phyloP scores from a whole-genome alignment of 805 yeast genomes.

The Metschnikowia orientalis region DNA sequence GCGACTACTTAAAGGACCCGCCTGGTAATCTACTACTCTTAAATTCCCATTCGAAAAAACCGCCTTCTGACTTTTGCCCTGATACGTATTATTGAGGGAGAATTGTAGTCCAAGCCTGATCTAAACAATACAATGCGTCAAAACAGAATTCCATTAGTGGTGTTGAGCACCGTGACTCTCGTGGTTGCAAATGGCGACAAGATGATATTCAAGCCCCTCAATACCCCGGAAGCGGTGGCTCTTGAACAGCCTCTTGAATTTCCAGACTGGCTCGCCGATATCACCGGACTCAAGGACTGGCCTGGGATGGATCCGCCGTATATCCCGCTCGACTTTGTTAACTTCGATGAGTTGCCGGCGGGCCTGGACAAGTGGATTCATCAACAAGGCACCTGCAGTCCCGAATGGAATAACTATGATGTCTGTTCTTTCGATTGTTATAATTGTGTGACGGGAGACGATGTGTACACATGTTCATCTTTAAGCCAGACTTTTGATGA shows the following conservation, averaged over 20 bases:
- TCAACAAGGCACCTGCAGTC: slow-evolving; percentile 56
- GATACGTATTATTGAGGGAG: too few relatives aligned
- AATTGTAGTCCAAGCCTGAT: too few relatives aligned
- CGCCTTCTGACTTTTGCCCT: too few relatives aligned
- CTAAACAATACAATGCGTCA: too few relatives aligned
- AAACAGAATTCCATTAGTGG: too few relatives aligned
- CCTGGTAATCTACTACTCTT: too few relatives aligned
- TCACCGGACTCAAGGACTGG: slow-evolving; percentile 76
- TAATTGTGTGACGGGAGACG: slow-evolving; percentile 72
- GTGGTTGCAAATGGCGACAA: too few relatives aligned
- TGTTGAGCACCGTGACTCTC: too few relatives aligned
- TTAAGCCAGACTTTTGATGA: slow-evolving; percentile 92
- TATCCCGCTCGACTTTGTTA: slow-evolving; percentile 70
- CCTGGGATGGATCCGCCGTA: slow-evolving; percentile 88
- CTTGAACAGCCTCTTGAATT: slow-evolving; percentile 40
- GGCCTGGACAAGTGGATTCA: slow-evolving; percentile 37
- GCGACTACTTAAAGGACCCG: too few relatives aligned
- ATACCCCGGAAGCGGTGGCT: slow-evolving; percentile 11
- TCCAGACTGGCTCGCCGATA: slow-evolving; percentile 73
- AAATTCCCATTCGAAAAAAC: too few relatives aligned
- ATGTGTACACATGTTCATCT: slow-evolving; percentile 66
- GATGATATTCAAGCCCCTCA: slow-evolving; percentile 5
- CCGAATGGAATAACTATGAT: slow-evolving; percentile 37
- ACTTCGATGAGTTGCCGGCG: slow-evolving; percentile 48
- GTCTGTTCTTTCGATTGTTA: slow-evolving; percentile 82